A percentile compares a stretch with the other conserved stretches of the same genome.
Evolutionary conservation across 75 land plant species (phyloP).

Genomic region (Adiantum capillusveneris): DNA sequence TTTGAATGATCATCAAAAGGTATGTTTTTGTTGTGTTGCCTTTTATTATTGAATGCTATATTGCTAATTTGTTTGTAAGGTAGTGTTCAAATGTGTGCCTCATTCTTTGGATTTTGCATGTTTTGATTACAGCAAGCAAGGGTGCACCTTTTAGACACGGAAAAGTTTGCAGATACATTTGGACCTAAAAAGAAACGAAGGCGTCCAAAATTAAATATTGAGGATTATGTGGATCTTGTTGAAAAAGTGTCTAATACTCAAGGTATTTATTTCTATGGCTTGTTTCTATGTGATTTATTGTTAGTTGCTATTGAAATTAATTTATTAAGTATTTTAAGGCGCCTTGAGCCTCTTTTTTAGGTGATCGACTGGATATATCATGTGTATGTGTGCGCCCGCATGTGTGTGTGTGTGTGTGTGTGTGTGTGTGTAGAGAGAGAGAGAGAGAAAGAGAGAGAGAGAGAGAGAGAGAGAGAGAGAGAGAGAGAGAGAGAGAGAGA

Average conservation of each 20-base stretch:
- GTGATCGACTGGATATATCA: too few relatives aligned
- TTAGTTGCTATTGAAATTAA: background rate
- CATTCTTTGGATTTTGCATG: background rate
- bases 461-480: too few relatives aligned
- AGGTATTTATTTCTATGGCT: slow-evolving; percentile 30
- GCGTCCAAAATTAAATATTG: slow-evolving; percentile 76
- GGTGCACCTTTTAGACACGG: slow-evolving; percentile 84
- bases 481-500: too few relatives aligned
- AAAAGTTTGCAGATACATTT: slow-evolving; percentile 76
- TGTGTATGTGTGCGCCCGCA: too few relatives aligned
- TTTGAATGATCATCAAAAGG: slow-evolving; percentile 83
- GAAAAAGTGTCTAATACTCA: slow-evolving; percentile 68
- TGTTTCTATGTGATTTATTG: too few relatives aligned
- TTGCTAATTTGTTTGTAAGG: too few relatives aligned
- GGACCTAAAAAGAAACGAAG: slow-evolving; percentile 87
- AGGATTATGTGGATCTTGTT: slow-evolving; percentile 65
- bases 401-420: too few relatives aligned
- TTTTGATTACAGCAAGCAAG: slow-evolving; percentile 62
- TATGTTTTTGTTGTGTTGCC: slow-evolving; percentile 1
- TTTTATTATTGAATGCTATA: too few relatives aligned
- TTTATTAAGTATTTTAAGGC: background rate
- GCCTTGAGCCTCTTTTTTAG: too few relatives aligned
- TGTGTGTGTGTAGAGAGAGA: too few relatives aligned
- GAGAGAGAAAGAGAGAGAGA: too few relatives aligned
- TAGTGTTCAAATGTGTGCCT: too few relatives aligned